phyloP scores from a whole-genome alignment of 345 rosid species.

The Lepidium africanum region DNA sequence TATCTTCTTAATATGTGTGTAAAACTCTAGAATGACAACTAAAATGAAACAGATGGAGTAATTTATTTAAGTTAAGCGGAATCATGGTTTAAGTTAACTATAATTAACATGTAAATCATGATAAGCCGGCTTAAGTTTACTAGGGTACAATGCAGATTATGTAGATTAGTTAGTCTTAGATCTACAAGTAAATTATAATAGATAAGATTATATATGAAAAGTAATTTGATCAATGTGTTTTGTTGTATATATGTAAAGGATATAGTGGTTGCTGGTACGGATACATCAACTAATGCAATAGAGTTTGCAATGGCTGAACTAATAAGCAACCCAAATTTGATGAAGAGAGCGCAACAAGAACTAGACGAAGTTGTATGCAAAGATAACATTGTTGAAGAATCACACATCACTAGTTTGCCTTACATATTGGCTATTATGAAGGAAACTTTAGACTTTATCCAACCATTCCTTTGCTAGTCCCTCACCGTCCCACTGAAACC shows the following conservation, averaged over 20 bases:
- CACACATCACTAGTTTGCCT: slow-evolving; percentile 17
- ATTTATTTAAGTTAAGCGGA: too few relatives aligned
- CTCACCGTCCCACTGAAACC: slow-evolving; percentile 5
- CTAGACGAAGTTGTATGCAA: slow-evolving; percentile 19
- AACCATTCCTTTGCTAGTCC: slow-evolving; percentile 22
- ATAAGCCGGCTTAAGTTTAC: too few relatives aligned
- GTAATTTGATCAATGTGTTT: background rate
- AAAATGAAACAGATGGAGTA: too few relatives aligned
- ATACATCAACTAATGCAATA: slow-evolving; percentile 15
- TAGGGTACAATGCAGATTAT: too few relatives aligned
- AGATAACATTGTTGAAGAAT: slow-evolving; percentile 20
- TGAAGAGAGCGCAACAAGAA: slow-evolving; percentile 18
- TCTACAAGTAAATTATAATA: background rate
- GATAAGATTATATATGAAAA: background rate
- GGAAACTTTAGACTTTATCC: slow-evolving; percentile 29
- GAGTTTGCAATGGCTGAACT: slow-evolving; percentile 30
- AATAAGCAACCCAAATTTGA: background rate
- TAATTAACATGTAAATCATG: too few relatives aligned
- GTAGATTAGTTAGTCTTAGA: too few relatives aligned
- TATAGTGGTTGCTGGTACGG: slow-evolving; percentile 23
- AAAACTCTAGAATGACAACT: too few relatives aligned
- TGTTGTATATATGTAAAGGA: slow-evolving; percentile 4
- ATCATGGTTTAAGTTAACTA: too few relatives aligned
- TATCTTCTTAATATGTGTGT: too few relatives aligned
- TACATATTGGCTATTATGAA: slow-evolving; percentile 22